A percentile compares a stretch with the other conserved stretches of the same genome.
phyloP scores from a whole-genome alignment of 805 yeast genomes.

The Lipomyces yamanashiensis region DNA sequence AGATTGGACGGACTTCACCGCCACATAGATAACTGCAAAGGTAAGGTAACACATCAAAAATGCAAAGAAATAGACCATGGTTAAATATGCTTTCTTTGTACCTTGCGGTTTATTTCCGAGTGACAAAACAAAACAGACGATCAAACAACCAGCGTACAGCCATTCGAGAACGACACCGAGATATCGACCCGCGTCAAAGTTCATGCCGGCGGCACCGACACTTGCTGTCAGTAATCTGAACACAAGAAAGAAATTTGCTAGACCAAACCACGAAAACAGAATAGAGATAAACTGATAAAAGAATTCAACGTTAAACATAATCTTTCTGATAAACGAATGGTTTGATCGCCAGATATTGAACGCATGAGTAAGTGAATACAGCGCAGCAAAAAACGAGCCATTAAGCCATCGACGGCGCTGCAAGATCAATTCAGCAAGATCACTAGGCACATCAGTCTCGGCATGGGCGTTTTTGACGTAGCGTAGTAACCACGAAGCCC shows the following conservation, averaged over 20 bases:
- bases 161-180: constrained; percentile 85
- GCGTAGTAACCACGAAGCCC: constrained; percentile 73
- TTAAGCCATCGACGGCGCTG: constrained; percentile 98
- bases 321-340: constrained; percentile 79
- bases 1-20: constrained; percentile 55
- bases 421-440: constrained; percentile 70
- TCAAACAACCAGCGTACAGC: constrained; percentile 77
- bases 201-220: constrained; percentile 51
- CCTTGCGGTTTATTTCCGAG: constrained; percentile 99
- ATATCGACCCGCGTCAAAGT: constrained; percentile 58
- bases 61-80: constrained; percentile 72
- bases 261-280: constrained; percentile 87
- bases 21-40: constrained; percentile 80
- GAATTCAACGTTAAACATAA: constrained; percentile 84
- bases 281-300: constrained; percentile 81
- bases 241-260: constrained; percentile 89
- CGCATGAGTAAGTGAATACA: constrained; percentile 85
- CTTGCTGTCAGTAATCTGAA: constrained; percentile 94
- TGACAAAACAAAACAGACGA: constrained; percentile 84
- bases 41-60: constrained; percentile 82
- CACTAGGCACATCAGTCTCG: constrained; percentile 92
- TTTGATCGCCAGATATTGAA: constrained; percentile 85
- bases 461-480: constrained; percentile 90
- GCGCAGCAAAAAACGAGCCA: constrained; percentile 96
- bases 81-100: constrained; percentile 61